These are phyloP conservation scores for Pseudogymnoascus sp. DNA, from an alignment of 2,329 filamentous ascomycete genomes.

Conservation along the genomic window DNA sequence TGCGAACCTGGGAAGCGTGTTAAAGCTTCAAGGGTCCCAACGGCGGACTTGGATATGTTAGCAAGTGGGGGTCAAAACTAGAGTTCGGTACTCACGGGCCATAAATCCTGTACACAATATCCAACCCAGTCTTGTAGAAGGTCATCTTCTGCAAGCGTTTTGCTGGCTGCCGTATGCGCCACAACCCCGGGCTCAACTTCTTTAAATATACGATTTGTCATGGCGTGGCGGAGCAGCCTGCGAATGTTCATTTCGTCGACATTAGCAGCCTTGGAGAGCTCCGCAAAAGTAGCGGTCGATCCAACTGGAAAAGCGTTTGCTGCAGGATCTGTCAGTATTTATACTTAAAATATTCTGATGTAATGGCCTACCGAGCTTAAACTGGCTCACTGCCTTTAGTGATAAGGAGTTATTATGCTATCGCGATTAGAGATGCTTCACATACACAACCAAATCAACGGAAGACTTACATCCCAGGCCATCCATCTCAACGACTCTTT, in stretches of 20 bases:
- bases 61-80: background rate
- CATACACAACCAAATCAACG: background rate
- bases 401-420: conserved; percentile 44
- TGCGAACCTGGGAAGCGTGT: conserved; percentile 39
- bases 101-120: conserved; percentile 47
- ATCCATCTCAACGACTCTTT: conserved; percentile 44
- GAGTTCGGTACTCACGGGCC: conserved; percentile 16
- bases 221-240: conserved; percentile 44
- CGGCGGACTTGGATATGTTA: conserved; percentile 32
- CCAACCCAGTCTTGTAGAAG: conserved; percentile 46
- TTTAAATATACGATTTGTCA: conserved; percentile 47
- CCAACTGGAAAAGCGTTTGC: conserved; percentile 44
- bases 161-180: conserved; percentile 48
- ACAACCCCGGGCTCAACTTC: conserved; percentile 45
- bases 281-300: conserved; percentile 36
- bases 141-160: conserved; percentile 40
- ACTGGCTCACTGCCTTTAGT: conserved; percentile 43
- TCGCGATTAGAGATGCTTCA: background rate
- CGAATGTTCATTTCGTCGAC: conserved; percentile 33
- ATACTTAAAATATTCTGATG: background rate
- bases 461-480: conserved; percentile 41
- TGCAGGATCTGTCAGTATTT: conserved; percentile 22
- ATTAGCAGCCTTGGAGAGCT: conserved; percentile 30
- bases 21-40: conserved; percentile 39
- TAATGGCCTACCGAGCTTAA: conserved; percentile 36